Conservation (phyloP, 495 filamentous ascomycete species). For the Aspergillus cavernicola region DNA sequence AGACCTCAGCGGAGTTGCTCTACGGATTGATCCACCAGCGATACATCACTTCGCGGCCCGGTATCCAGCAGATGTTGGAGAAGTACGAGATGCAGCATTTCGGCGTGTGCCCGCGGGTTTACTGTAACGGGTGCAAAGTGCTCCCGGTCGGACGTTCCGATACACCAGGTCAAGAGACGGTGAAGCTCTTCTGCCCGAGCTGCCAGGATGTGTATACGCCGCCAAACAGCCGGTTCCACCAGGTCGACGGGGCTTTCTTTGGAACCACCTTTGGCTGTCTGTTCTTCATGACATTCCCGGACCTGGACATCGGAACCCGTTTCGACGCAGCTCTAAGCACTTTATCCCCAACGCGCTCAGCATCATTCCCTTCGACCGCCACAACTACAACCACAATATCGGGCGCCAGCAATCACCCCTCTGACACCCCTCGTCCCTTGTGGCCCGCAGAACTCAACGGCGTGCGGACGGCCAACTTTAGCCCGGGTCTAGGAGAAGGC, state of each 20-base stretch:
- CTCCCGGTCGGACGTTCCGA: slow-evolving; percentile 91
- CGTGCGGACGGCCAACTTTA: slow-evolving; percentile 74
- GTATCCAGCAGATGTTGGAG: slow-evolving; percentile 98
- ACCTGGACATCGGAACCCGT: slow-evolving; percentile 67
- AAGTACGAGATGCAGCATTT: slow-evolving; percentile 98
- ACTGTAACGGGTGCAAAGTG: slow-evolving; percentile 81
- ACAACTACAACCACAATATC: slow-evolving; percentile 20
- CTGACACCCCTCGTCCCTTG: slow-evolving; percentile 31
- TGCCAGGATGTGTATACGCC: slow-evolving; percentile 97
- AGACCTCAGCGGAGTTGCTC: slow-evolving; percentile 93
- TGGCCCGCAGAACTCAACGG: slow-evolving; percentile 74
- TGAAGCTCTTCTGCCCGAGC: slow-evolving; percentile 95
- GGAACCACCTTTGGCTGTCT: slow-evolving; percentile 91
- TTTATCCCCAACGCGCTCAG: slow-evolving; percentile 29
- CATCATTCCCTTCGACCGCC: slow-evolving; percentile 23
- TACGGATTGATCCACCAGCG: slow-evolving; percentile 98
- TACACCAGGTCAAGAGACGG: slow-evolving; percentile 92
- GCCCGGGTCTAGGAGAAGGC: slow-evolving; percentile 76
- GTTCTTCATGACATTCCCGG: slow-evolving; percentile 98
- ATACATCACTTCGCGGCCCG: slow-evolving; percentile 94
- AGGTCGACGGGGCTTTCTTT: slow-evolving; percentile 98
- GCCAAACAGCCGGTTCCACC: slow-evolving; percentile 94
- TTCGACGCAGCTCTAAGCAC: slow-evolving; percentile 16
- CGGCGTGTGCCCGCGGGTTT: slow-evolving; percentile 83
- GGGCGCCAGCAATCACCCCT: slow-evolving; percentile 14